phyloP scores from a whole-genome alignment of 495 filamentous ascomycete species.

The Aspergillus indologenus region DNA sequence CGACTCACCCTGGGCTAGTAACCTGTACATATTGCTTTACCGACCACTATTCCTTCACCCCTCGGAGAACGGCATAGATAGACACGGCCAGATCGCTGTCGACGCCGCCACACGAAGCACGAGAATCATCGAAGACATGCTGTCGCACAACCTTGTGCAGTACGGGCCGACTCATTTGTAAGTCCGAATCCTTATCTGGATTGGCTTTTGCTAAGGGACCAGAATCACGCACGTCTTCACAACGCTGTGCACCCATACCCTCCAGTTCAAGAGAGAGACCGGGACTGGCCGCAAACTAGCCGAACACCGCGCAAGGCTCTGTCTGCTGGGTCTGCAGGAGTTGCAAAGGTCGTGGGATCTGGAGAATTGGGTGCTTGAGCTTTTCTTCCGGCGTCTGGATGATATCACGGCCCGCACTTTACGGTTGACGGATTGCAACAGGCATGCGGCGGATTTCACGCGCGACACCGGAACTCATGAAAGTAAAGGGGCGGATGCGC shows the following conservation, averaged over 20 bases:
- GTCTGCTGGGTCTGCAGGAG: slow-evolving; percentile 44
- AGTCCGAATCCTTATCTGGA: slow-evolving; percentile 5
- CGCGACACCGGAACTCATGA: not conserved
- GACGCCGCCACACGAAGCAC: slow-evolving; percentile 44
- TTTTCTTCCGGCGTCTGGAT: slow-evolving; percentile 47
- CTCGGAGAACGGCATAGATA: slow-evolving; percentile 9
- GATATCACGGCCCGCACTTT: slow-evolving; percentile 42
- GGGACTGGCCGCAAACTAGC: slow-evolving; percentile 41
- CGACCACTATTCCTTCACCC: slow-evolving; percentile 35
- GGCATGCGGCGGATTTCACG: slow-evolving; percentile 2
- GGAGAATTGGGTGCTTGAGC: slow-evolving; percentile 45
- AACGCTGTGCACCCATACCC: slow-evolving; percentile 47
- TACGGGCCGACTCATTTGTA: slow-evolving; percentile 45
- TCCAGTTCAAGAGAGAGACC: slow-evolving; percentile 37
- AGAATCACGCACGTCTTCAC: slow-evolving; percentile 49
- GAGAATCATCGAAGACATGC: slow-evolving; percentile 45
- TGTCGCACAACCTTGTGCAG: slow-evolving; percentile 44
- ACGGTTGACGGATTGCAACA: slow-evolving; percentile 24
- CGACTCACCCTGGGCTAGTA: slow-evolving; percentile 18
- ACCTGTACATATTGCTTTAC: slow-evolving; percentile 41
- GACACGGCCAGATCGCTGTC: slow-evolving; percentile 34
- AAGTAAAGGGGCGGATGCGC: not conserved
- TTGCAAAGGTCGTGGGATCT: slow-evolving; percentile 49
- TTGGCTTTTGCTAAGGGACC: not conserved
- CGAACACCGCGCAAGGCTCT: slow-evolving; percentile 46